phyloP scores from a whole-genome alignment of 192 early-diverging fungal genomes.

The Pilobolus umbonatus region DNA sequence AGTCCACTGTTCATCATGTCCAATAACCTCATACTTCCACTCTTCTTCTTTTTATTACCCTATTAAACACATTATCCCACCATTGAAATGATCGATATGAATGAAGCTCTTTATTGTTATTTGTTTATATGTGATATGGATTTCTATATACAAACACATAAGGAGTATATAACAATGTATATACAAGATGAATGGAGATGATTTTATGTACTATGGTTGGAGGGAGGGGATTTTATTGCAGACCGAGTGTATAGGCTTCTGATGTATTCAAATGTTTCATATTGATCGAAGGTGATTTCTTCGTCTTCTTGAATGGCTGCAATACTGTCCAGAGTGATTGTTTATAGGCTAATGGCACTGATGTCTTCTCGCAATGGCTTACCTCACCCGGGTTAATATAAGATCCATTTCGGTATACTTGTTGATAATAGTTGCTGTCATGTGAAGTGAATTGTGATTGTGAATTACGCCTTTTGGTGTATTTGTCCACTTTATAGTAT shows the following conservation, averaged over 20 bases:
- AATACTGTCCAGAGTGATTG: constrained; percentile 4
- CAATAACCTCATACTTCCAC: too few relatives aligned
- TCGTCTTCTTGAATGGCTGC: constrained; percentile 8
- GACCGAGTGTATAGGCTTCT: constrained; percentile 8
- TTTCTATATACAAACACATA: too few relatives aligned
- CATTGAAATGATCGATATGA: too few relatives aligned
- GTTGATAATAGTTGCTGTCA: constrained; percentile 21
- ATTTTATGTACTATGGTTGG: too few relatives aligned
- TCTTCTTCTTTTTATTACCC: too few relatives aligned
- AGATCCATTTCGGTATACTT: constrained; percentile 22
- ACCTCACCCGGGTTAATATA: constrained; percentile 14
- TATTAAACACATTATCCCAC: too few relatives aligned
- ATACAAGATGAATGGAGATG: too few relatives aligned
- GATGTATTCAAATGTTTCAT: neutral
- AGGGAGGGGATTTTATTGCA: too few relatives aligned
- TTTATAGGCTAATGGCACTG: constrained; percentile 2
- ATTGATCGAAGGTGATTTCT: neutral
- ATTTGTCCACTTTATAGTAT: constrained; percentile 22
- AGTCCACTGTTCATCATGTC: constrained; percentile 19
- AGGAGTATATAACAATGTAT: too few relatives aligned
- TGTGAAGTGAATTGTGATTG: constrained; percentile 25
- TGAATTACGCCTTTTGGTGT: constrained; percentile 29
- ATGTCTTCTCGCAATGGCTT: neutral
- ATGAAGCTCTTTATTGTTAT: too few relatives aligned
- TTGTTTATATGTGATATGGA: too few relatives aligned